Evolutionary conservation across 345 rosid species (phyloP), one percentile per base, ranked within the genome.

Genomic region (Hibiscus syriacus): DNA sequence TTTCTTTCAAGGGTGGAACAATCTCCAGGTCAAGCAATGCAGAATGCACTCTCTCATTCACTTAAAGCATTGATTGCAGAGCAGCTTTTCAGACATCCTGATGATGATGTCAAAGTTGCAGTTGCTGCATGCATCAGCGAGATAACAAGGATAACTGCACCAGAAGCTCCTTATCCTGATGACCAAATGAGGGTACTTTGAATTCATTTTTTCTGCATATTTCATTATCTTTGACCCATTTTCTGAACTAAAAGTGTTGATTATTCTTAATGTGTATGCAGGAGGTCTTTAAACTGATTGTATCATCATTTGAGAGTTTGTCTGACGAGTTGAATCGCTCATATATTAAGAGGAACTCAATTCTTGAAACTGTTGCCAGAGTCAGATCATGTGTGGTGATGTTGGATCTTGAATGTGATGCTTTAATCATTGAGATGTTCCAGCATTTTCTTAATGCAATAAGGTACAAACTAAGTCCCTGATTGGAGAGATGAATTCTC

Each of bases 121-220:
- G 98, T 92, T 39, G 96, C 97, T 48, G 81, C 94, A 39, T 95
- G 98, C 81, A 90, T 95, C 73, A 90, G 96, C 78, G 99, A 95
- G 84, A 88, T 92, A 74, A 95, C 96, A n/a, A 86, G 99, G 81
- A 95, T 95, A 69, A 90, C 97, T 45, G 99, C 99, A 29, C 99
- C 99, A 0, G 99, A 95, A 9, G 98, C 96, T 73, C 99, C 99
- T 20, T 95, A 87, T 73, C 86, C 78, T 25, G 98, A 95, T 81
- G 92, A 90, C 0, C 79, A 76, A 75, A 95, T 95, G 99, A 95
- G 78, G 92, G 99, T 95, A 70, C 30, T 50, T 62, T 7, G 52
- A 60, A 5, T 65, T 53, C 19, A 26, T 52, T 14, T 25, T 36
- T 45, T 56, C 17, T 66, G 50, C 0, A 6, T 12, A 19, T 38